Percentiles rank a stretch among this genome's conserved stretches.
Evolutionary conservation across 345 rosid genomes (phyloP).

Genomic region (Populus simonii): DNA sequence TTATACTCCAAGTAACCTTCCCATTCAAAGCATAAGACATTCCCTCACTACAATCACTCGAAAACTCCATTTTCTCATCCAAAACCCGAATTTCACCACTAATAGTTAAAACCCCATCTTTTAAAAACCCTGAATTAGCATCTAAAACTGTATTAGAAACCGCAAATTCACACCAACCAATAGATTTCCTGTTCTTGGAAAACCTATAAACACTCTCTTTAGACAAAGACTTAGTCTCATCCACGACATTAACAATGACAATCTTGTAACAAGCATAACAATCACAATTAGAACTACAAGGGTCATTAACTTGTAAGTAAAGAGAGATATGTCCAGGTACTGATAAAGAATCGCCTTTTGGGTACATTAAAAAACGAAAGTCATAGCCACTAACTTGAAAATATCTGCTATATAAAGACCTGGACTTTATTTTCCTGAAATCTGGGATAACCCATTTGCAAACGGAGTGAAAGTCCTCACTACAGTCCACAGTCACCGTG

Average conservation of each 20-base stretch:
- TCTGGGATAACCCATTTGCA: conserved; percentile 10
- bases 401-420: conserved; percentile 2
- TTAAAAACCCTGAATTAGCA: conserved; percentile 7
- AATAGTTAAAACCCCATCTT: background rate
- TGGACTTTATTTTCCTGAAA: background rate
- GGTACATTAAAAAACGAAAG: conserved; percentile 10
- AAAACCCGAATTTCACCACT: conserved; percentile 5
- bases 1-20: conserved; percentile 14
- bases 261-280: conserved; percentile 6
- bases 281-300: background rate
- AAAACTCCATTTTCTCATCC: background rate
- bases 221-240: background rate
- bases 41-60: background rate
- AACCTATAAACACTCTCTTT: conserved; percentile 6
- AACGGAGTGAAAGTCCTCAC: background rate
- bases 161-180: conserved; percentile 15
- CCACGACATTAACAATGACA: conserved; percentile 2
- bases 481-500: conserved; percentile 3
- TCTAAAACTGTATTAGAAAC: background rate
- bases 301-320: conserved; percentile 9
- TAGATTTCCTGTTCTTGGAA: conserved; percentile 2
- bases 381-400: conserved; percentile 19
- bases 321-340: conserved; percentile 14
- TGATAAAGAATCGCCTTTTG: conserved; percentile 11
- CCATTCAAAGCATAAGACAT: conserved; percentile 8